phyloP scores from a whole-genome alignment of 345 rosid genomes.

The Eucalyptus erythrocorys region DNA sequence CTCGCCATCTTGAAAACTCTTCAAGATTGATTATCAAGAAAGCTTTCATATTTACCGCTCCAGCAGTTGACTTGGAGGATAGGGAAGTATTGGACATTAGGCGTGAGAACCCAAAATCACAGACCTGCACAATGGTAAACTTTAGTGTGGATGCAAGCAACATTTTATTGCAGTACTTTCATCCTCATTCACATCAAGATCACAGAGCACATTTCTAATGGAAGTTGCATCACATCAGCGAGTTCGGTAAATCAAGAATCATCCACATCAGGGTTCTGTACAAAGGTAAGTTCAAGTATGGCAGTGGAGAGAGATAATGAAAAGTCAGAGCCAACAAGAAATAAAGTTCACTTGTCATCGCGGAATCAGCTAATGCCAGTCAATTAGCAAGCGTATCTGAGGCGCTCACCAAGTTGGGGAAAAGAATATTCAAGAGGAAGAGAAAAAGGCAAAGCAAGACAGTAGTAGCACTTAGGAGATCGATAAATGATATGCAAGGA shows the following conservation, averaged over 20 bases:
- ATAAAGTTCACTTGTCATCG: not conserved
- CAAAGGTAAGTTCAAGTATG: not conserved
- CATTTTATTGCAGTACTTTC: too few species aligned
- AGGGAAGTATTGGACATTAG: constrained; percentile 80
- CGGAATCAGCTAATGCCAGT: not conserved
- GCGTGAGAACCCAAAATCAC: constrained; percentile 95
- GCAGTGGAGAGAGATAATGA: not conserved
- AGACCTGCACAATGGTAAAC: constrained; percentile 32
- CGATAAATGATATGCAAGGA: not conserved
- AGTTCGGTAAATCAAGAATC: not conserved
- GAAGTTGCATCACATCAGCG: not conserved
- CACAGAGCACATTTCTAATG: not conserved
- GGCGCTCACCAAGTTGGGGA: not conserved
- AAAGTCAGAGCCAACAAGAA: not conserved
- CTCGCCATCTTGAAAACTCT: not conserved
- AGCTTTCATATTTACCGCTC: constrained; percentile 40
- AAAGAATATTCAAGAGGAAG: not conserved
- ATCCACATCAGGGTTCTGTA: not conserved
- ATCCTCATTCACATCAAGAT: not conserved
- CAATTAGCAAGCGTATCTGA: not conserved
- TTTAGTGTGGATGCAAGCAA: not conserved
- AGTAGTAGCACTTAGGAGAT: not conserved
- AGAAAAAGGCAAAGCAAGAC: not conserved
- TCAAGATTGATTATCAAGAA: not conserved
- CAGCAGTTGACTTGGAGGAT: constrained; percentile 96